Conservation (phyloP, 345 rosid genomes). For the Gossypium herbaceum region DNA sequence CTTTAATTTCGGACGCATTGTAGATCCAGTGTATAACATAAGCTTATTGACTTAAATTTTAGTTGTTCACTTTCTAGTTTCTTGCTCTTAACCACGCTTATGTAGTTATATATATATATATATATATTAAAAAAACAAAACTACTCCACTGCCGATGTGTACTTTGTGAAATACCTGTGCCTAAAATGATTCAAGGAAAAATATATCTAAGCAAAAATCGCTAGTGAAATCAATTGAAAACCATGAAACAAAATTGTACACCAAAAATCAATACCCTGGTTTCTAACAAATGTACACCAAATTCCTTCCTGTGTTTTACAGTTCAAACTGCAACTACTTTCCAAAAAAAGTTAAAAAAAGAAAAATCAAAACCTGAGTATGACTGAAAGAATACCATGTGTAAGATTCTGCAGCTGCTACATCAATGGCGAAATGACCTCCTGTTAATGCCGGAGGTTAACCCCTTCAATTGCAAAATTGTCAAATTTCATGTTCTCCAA, state of each 20-base stretch:
- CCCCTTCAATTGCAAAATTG: conserved; percentile 19
- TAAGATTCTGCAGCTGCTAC: conserved; percentile 49
- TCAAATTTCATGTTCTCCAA: conserved; percentile 16
- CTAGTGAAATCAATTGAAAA: not conserved
- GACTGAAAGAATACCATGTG: conserved; percentile 31
- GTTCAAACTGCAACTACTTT: conserved; percentile 25
- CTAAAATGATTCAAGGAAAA: not conserved
- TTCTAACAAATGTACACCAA: conserved; percentile 26
- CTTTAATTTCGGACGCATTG: too few relatives aligned
- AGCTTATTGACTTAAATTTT: too few relatives aligned
- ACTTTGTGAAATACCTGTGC: not conserved
- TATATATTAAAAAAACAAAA: too few relatives aligned
- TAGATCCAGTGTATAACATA: too few relatives aligned
- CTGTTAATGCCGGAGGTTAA: conserved; percentile 24
- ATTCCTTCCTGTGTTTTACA: conserved; percentile 19
- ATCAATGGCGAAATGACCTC: conserved; percentile 38
- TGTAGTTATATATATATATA: too few relatives aligned
- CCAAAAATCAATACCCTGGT: conserved; percentile 28
- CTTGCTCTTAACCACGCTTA: too few relatives aligned
- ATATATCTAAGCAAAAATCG: not conserved
- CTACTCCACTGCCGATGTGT: too few relatives aligned
- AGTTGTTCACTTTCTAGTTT: too few relatives aligned
- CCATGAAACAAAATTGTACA: not conserved
- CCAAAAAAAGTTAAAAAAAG: conserved; percentile 19
- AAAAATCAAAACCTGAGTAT: conserved; percentile 20